Base-by-base conservation (phyloP, 2,329 filamentous ascomycete genomes). In the Clonostachys rosea region DNA sequence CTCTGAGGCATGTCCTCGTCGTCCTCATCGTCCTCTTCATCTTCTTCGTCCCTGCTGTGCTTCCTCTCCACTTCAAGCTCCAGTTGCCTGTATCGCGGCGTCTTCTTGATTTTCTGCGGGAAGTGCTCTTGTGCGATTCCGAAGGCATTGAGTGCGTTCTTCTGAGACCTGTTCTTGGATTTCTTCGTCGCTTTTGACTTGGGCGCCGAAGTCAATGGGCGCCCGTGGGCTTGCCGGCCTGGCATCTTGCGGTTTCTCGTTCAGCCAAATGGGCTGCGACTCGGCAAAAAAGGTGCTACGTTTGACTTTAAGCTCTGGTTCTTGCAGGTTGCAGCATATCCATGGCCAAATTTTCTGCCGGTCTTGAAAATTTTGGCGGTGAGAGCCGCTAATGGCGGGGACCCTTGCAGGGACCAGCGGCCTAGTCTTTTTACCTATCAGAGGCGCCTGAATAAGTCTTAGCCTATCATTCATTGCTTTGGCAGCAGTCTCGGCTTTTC, bases 191-290 rank as follows among this genome's bases (percentile, higher is more conserved):
- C 48, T 51, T 64, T 69, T 42, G 60, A 54, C 42, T 68, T 62
- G 41, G 64, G 58, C 37, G 58, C 59, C 11, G 69, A 61, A 52
- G 76, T 60, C 18, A 82, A 62, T 17, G 78, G 64, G 54, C 78
- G 65, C 34, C 79, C 79, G 59, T 83, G 78, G 41, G 79, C 67
- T 67, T 83, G 79, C 53, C 79, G 73, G 60, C 79, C 79, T 17
- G 76, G 73, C 79, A 83, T 82, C 37, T 47, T 65, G 50, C 24
- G 17, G 11, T 50, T 13, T 44, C 34, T 34, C 34, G 17, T 49
- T 16, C 34, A 41, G 24, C 14, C 24, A 7, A 42, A n/a, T 42
- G n/a, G 33, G 45, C 33, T 47, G 45, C 35, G 36, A n/a, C 36
- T 39, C 36, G 17, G 14, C 14, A 9, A 18, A 14, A 18, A 39